A percentile compares a stretch with the other conserved stretches of the same genome.
These are phyloP conservation scores for Ogataea pignaliae DNA, from an alignment of 805 yeast species.

Conservation along the genomic window DNA sequence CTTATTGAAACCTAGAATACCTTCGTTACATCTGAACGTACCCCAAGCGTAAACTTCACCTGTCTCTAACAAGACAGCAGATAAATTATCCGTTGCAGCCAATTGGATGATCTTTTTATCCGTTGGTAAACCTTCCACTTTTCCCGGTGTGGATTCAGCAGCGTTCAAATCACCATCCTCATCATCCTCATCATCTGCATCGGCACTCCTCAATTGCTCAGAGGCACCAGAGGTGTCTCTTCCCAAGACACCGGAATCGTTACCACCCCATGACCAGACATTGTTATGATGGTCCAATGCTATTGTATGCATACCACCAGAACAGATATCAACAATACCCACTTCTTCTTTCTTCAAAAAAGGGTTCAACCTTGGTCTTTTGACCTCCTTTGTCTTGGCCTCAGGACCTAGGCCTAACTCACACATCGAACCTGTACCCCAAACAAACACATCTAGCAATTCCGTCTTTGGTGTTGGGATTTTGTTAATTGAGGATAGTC, in stretches of 20 bases:
- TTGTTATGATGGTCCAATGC: constrained; percentile 73
- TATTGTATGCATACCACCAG: constrained; percentile 93
- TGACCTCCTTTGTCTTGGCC: constrained; percentile 89
- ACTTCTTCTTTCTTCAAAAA: constrained; percentile 56
- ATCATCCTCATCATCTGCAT: constrained; percentile 51
- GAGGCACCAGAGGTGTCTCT: constrained; percentile 66
- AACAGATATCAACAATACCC: constrained; percentile 81
- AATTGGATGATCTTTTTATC: constrained; percentile 64
- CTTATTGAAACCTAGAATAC: constrained; percentile 76
- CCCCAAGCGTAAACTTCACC: constrained; percentile 99
- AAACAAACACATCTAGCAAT: constrained; percentile 76
- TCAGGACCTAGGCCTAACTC: constrained; percentile 96
- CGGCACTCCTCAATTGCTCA: constrained; percentile 66
- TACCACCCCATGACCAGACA: constrained; percentile 99
- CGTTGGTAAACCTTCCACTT: constrained; percentile 62
- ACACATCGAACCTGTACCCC: constrained; percentile 98
- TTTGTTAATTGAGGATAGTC: constrained; percentile 43
- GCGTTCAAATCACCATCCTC: constrained; percentile 85
- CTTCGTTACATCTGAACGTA: constrained; percentile 90
- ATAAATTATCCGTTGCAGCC: constrained; percentile 89
- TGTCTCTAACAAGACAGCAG: constrained; percentile 70
- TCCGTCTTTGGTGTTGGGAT: constrained; percentile 34
- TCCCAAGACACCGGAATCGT: constrained; percentile 89
- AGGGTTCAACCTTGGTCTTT: constrained; percentile 91
- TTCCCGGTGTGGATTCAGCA: constrained; percentile 82